phyloP scores from a whole-genome alignment of 495 filamentous ascomycete genomes.

The Daldinia decipiens region DNA sequence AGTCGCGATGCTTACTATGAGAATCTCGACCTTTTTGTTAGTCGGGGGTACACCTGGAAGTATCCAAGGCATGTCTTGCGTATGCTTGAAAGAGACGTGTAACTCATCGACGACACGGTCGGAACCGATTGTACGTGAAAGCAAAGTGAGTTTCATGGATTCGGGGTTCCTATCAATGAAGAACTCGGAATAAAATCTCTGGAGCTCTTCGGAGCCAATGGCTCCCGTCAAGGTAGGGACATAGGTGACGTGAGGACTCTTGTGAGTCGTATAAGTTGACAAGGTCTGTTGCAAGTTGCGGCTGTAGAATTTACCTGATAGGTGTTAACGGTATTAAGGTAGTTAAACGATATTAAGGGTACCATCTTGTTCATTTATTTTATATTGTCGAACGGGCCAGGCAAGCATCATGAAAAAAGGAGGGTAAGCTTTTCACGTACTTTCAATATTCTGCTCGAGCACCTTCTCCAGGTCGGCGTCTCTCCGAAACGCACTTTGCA shows the following conservation, averaged over 20 bases:
- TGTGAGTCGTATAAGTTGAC: slow-evolving; percentile 61
- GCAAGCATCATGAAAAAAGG: neutral
- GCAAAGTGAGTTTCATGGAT: slow-evolving; percentile 67
- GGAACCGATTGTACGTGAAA: slow-evolving; percentile 68
- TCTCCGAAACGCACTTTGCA: slow-evolving; percentile 65
- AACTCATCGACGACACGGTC: slow-evolving; percentile 59
- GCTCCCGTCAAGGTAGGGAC: slow-evolving; percentile 67
- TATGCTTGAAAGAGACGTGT: slow-evolving; percentile 68
- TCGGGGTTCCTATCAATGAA: slow-evolving; percentile 71
- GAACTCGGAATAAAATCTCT: slow-evolving; percentile 73
- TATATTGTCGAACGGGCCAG: neutral
- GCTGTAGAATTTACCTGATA: slow-evolving; percentile 60
- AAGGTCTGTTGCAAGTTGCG: slow-evolving; percentile 60
- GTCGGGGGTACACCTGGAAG: slow-evolving; percentile 75
- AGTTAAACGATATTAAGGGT: neutral
- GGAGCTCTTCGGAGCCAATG: slow-evolving; percentile 69
- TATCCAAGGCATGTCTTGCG: slow-evolving; percentile 75
- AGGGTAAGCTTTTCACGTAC: slow-evolving; percentile 41
- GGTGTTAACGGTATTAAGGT: neutral
- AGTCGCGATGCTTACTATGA: slow-evolving; percentile 58
- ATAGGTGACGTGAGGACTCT: slow-evolving; percentile 64
- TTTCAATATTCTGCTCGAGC: slow-evolving; percentile 68
- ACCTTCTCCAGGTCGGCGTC: slow-evolving; percentile 68
- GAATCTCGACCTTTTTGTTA: slow-evolving; percentile 46
- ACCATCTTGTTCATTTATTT: neutral